These are phyloP conservation scores for Kandelia obovata DNA, from an alignment of 345 rosid genomes.

Conservation along the genomic window DNA sequence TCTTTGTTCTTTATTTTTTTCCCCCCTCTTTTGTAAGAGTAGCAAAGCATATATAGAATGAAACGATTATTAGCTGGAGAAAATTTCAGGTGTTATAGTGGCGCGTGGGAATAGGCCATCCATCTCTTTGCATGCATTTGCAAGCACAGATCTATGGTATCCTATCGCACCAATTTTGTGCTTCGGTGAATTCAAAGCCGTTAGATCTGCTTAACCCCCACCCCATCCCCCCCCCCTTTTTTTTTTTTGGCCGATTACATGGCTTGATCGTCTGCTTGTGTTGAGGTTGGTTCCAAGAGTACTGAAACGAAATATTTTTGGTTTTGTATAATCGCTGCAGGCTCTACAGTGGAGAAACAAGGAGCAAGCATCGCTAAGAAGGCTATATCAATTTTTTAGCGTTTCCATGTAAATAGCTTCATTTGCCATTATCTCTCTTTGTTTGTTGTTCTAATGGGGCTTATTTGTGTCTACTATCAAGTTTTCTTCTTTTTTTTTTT, in stretches of 20 bases:
- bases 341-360: constrained; percentile 88
- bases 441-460: no score
- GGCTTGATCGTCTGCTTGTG: constrained; percentile 17
- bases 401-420: constrained; percentile 14
- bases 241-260: neutral
- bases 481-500: no score
- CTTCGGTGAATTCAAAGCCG: neutral
- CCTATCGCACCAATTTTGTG: neutral
- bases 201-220: neutral
- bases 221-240: neutral
- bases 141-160: constrained; percentile 10
- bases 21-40: no score
- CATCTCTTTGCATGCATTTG: constrained; percentile 13
- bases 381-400: neutral
- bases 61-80: neutral
- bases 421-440: neutral
- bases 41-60: no score
- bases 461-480: no score
- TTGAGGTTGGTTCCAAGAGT: neutral
- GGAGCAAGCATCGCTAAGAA: constrained; percentile 62
- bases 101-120: constrained; percentile 49
- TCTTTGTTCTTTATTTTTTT: no score
- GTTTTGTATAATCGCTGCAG: constrained; percentile 33
- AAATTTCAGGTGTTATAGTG: constrained; percentile 16
- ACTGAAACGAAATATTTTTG: neutral